Base-by-base conservation (phyloP, 305 asterid genomes). In the Fraxinus nigra region DNA sequence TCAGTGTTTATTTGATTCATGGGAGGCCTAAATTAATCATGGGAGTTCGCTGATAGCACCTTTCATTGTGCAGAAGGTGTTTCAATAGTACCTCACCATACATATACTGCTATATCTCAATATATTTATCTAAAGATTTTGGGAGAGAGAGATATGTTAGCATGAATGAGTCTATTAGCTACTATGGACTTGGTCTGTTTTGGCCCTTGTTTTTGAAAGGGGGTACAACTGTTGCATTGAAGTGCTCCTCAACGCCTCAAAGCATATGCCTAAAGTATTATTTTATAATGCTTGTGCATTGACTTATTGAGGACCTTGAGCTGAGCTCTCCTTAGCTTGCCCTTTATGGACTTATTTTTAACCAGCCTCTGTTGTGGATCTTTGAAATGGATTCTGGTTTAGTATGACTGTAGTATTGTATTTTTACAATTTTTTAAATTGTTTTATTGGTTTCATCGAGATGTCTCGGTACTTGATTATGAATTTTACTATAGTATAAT, bases 41-140 rank as follows among this genome's bases (percentile, higher is more conserved):
- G 80, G 84, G 70, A 82, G 87, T 72, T 85, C 54, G 83, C 82
- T 90, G 90, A 85, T 86, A 87, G 81, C 84, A 83, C 93, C 87
- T 90, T 82, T 30, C 43, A 63, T 75, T 78, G 75, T 48, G 75
- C 81, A 76, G 20, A 28, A 74, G 87, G 88, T 87, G 92, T 88
- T 86, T 83, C 83, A 85, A 79, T 90, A 86, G 88, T 85, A 85
- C 87, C 85, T 88, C 78, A n/a, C 88, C 88, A 33, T 32, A 87
- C 86, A 87, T 0, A 33, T 30, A 48, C 51, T 61, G 48, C 69
- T 83, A 34, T 75, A 37, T 70, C 26, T 77, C 30, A 40, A 30
- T 74, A 79, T 83, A 32, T 70, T 32, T 63, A 37, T 14, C 30
- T 4, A 65, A 26, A 26, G n/a, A 3, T 65, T 26, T 9, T 26